Evolutionary conservation across 139 green algal genomes (phyloP).

Genomic region (Chlamydomonas schloesseri): DNA sequence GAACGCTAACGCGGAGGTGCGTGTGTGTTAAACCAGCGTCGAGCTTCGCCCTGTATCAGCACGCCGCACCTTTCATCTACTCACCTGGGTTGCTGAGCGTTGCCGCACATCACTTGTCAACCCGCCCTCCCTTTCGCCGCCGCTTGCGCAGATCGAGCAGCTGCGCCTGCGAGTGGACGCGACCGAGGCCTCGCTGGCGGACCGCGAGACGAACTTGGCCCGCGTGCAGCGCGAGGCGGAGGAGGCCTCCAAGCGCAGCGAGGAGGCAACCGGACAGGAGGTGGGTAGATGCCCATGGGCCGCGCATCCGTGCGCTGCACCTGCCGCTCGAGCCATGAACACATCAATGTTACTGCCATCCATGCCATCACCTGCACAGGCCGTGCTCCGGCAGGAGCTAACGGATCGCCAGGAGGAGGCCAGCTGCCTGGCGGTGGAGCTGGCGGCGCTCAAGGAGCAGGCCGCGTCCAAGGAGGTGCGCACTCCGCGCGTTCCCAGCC

Average conservation of each 20-base stretch:
- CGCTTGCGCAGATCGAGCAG: conserved; percentile 8
- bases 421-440: background rate
- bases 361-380: no score
- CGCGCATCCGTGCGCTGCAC: no score
- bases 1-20: conserved; percentile 1
- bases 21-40: no score
- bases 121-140: no score
- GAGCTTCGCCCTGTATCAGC: no score
- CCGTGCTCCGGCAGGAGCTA: conserved; percentile 2
- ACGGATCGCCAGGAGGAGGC: background rate
- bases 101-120: no score
- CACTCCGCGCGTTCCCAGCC: no score
- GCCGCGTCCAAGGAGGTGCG: background rate
- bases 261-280: background rate
- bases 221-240: background rate
- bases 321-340: no score
- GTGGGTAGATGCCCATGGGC: background rate
- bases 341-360: no score
- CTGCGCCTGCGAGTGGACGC: conserved; percentile 1
- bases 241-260: background rate
- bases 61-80: no score
- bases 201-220: background rate
- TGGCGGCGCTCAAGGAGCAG: background rate
- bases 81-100: no score
- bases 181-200: background rate